Evolutionary conservation across 2,329 filamentous ascomycete species (phyloP), one percentile per base, ranked within the genome.

Genomic region (Orbilia quercus): DNA sequence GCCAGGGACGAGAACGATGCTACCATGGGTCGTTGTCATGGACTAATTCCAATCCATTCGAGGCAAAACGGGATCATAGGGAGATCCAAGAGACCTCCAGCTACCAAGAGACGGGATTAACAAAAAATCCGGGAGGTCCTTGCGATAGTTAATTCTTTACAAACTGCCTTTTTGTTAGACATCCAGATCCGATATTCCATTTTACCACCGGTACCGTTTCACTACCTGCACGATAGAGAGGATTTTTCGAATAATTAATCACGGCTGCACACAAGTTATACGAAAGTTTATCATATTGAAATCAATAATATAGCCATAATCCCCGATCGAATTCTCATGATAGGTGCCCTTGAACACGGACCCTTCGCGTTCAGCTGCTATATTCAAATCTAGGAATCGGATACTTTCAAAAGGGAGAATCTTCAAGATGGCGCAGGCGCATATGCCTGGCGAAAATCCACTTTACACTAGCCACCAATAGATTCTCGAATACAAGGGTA

Each of bases 361-460:
- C 14, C 14, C 12, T 12, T 40, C 12, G 6, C 36, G 5, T 31
- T 31, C 28, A 31, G 28, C 28, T 31, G 28, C 28, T 5, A 31
- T 4, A 31, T 4, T n/a, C n/a, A 31, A 31, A 31, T 31, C 9
- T 9, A 31, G 28, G 28, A 31, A 31, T 9, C 28, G 28, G 9
- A 5, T 4, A 9, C 4, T 31, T 31, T 9, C 28, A 31, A 31
- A 31, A 12, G n/a, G 14, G 36, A 16, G n/a, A 5, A 14, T 6
- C 9, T 4, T 9, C 9, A 31, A 9, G 4, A 31, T 31, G 28
- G 28, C 28, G 28, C 28, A 31, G 42, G 44, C 53, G 53, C 45
- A 59, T 59, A 67, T 53, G 63, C 36, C 54, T 59, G 36, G 44
- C 45, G 63, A 23, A 48, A 67, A 67, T 67, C 63, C 63, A 67